Evolutionary conservation across 495 filamentous ascomycete genomes (phyloP).

Genomic region (Xylaria palmicola): DNA sequence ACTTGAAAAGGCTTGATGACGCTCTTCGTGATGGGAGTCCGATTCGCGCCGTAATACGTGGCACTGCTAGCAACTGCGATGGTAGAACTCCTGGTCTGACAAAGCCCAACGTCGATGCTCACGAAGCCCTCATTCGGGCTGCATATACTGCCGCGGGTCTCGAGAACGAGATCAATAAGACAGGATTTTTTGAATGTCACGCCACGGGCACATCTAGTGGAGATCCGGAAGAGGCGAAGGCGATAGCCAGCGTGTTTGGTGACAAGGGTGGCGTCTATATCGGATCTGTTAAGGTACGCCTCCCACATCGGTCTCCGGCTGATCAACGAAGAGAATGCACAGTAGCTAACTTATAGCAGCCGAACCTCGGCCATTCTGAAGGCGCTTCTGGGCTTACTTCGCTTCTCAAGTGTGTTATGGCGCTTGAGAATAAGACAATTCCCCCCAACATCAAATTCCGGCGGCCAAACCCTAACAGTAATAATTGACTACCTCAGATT

Average conservation of each 20-base stretch:
- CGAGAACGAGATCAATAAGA: conserved; percentile 32
- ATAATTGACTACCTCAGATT: neutral
- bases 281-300: conserved; percentile 48
- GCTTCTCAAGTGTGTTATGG: conserved; percentile 49
- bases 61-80: conserved; percentile 49
- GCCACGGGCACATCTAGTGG: conserved; percentile 37
- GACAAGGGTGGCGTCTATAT: conserved; percentile 37
- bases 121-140: conserved; percentile 46
- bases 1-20: conserved; percentile 49
- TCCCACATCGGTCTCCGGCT: neutral
- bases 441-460: conserved; percentile 35
- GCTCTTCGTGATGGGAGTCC: conserved; percentile 50
- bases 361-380: conserved; percentile 53
- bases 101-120: conserved; percentile 44
- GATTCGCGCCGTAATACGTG: conserved; percentile 57
- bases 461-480: conserved; percentile 25
- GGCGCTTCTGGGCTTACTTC: conserved; percentile 46
- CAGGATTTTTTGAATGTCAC: conserved; percentile 37
- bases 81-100: conserved; percentile 46
- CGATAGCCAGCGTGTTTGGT: conserved; percentile 33
- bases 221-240: conserved; percentile 39
- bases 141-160: conserved; percentile 45
- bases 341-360: neutral
- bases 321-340: no score
- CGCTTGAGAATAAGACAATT: conserved; percentile 45